Evolutionary conservation across 169 alveolate genomes (phyloP), one percentile per base, ranked within the genome.

Genomic region (Plasmodium relictum): DNA sequence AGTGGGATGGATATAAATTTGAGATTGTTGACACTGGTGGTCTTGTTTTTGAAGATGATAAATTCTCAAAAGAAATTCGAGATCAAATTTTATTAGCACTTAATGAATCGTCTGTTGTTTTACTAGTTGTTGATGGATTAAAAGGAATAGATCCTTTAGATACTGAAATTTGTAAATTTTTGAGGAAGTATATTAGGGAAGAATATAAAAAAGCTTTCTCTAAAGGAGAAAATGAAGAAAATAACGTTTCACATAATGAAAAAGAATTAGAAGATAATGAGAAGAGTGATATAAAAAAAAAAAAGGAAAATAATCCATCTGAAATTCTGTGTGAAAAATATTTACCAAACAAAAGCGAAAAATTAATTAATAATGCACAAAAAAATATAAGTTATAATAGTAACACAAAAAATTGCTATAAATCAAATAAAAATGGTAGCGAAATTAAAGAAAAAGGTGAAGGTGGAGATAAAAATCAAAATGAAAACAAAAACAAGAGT

Each of bases 11-110:
- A 14, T 74, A 89, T 58, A 59, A 70, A 61, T 94, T 94, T 80
- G 92, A 94, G 59, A 44, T 94, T 16, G 92, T 94, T 1, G 96
- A 94, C 66, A 94, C 96, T 18, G 95, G 95, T 20, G 96, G 96
- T 12, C 56, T 92, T 31, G 72, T 88, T n/a, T 92, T 92, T 69
- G 95, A 92, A 22, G 92, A 78, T 62, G 65, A 73, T 22, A 92
- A 89, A 9, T 89, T 94, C 31, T 93, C 92, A 9, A 83, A 88
- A 50, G 95, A 92, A 88, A 62, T 89, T 39, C 39, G 65, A 48
- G 63, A 58, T 37, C 90, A 54, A 52, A 69, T 58, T 61, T 22
- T 65, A 37, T 59, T 73, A 14, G 87, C 96, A 6, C 88, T 94
- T 31, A 62, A 76, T 45, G 95, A 94, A 39, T 88, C 96, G 3